These are phyloP conservation scores for Tricholoma bakamatsutake DNA, from an alignment of 768 basidiomycete genomes.

Conservation along the genomic window DNA sequence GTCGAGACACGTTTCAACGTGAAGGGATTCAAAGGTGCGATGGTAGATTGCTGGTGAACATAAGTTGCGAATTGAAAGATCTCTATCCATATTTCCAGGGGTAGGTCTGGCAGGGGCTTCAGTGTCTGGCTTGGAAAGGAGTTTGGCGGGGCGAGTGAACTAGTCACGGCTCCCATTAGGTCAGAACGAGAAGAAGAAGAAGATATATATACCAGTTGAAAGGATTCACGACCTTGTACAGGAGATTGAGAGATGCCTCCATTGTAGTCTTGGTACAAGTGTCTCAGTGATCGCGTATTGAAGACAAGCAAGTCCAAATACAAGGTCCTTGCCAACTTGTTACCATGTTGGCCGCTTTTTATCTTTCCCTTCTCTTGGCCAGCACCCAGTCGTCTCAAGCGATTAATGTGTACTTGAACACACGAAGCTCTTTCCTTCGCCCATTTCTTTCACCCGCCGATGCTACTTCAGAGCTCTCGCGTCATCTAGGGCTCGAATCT, in stretches of 20 bases:
- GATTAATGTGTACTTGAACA: slow-evolving; percentile 55
- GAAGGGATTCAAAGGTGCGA: slow-evolving; percentile 45
- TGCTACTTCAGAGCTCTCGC: slow-evolving; percentile 56
- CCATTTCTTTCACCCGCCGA: slow-evolving; percentile 42
- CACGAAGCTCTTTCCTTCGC: slow-evolving; percentile 30
- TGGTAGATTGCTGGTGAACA: slow-evolving; percentile 35
- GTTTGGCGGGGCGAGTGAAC: slow-evolving; percentile 17
- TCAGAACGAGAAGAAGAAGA: not conserved
- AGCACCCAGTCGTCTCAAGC: slow-evolving; percentile 38
- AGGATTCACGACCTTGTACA: slow-evolving; percentile 17
- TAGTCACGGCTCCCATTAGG: slow-evolving; percentile 16
- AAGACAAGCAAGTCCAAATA: slow-evolving; percentile 25
- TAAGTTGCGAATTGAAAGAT: slow-evolving; percentile 53
- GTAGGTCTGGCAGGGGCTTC: slow-evolving; percentile 30
- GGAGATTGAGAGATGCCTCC: slow-evolving; percentile 19
- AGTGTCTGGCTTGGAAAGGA: slow-evolving; percentile 5
- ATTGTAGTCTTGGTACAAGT: no score
- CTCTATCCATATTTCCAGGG: slow-evolving; percentile 48
- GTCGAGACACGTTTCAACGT: slow-evolving; percentile 31
- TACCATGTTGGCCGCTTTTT: slow-evolving; percentile 19
- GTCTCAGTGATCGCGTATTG: not conserved
- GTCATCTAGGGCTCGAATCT: slow-evolving; percentile 66
- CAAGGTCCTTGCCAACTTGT: slow-evolving; percentile 7
- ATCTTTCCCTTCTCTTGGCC: slow-evolving; percentile 25
- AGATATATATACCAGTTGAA: slow-evolving; percentile 25